A percentile compares a stretch with the other conserved stretches of the same genome.
These are phyloP conservation scores for Azolla pinnata DNA, from an alignment of 75 land plant genomes.

Conservation along the genomic window DNA sequence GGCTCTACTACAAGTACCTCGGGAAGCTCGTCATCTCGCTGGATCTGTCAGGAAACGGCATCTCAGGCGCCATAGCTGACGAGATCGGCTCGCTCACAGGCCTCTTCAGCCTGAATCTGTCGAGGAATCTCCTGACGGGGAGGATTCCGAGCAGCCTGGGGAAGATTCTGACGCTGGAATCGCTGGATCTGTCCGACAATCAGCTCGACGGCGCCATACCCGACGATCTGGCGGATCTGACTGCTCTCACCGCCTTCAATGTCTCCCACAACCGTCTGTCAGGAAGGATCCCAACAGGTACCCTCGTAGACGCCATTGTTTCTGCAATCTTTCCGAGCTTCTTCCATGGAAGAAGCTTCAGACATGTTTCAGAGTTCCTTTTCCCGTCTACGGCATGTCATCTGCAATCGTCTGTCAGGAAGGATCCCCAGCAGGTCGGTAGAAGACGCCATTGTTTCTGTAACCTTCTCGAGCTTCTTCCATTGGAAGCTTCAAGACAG, in stretches of 20 bases:
- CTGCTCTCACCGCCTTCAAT: conserved; percentile 4
- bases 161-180: neutral
- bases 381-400: too few relatives aligned
- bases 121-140: conserved; percentile 6
- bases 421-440: too few relatives aligned
- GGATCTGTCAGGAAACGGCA: conserved; percentile 4
- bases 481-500: too few relatives aligned
- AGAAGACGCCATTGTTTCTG: too few relatives aligned
- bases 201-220: conserved; percentile 1
- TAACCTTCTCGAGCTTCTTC: too few relatives aligned
- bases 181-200: neutral
- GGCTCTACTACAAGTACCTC: neutral
- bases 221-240: neutral
- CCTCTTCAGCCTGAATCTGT: conserved; percentile 1
- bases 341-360: too few relatives aligned
- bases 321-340: too few relatives aligned
- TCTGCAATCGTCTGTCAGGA: too few relatives aligned
- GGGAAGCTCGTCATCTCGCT: conserved; percentile 6
- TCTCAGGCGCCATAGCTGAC: conserved; percentile 7
- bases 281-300: neutral
- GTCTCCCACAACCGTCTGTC: conserved; percentile 8
- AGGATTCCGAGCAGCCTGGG: conserved; percentile 6
- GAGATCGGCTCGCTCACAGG: neutral
- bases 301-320: too few relatives aligned
- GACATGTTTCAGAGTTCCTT: too few relatives aligned